phyloP scores from a whole-genome alignment of 768 basidiomycete species.

The Termitomyces sp. region DNA sequence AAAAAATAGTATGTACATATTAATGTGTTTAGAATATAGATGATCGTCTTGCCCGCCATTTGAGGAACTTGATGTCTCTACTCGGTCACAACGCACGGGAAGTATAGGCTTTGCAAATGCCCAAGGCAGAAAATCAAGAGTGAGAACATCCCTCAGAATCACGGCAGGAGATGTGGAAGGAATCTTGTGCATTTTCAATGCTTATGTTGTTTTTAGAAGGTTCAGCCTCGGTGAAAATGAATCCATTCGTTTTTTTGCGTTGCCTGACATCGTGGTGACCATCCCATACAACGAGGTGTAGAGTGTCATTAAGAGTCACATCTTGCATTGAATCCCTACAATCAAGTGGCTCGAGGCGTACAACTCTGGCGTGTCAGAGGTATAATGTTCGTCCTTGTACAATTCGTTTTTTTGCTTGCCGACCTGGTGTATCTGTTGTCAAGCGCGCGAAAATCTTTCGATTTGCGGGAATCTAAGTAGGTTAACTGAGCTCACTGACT shows the following conservation, averaged over 20 bases:
- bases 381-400: no score
- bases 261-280: not conserved
- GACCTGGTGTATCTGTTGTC: no score
- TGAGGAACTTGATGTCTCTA: not conserved
- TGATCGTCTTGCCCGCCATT: not conserved
- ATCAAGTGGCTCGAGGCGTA: no score
- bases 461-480: not conserved
- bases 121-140: no score
- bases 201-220: no score
- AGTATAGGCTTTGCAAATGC: not conserved
- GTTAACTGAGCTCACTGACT: not conserved
- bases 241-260: not conserved
- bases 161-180: not conserved
- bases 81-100: not conserved
- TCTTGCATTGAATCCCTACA: not conserved
- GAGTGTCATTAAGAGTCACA: not conserved
- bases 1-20: constrained; percentile 13
- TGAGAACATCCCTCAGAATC: not conserved
- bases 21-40: not conserved
- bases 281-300: not conserved
- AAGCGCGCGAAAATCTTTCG: not conserved
- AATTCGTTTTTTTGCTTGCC: no score
- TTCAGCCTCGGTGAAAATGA: not conserved
- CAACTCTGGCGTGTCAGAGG: not conserved
- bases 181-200: not conserved